Base-by-base conservation (phyloP, 2,329 filamentous ascomycete genomes). In the Bipolaris cookei region DNA sequence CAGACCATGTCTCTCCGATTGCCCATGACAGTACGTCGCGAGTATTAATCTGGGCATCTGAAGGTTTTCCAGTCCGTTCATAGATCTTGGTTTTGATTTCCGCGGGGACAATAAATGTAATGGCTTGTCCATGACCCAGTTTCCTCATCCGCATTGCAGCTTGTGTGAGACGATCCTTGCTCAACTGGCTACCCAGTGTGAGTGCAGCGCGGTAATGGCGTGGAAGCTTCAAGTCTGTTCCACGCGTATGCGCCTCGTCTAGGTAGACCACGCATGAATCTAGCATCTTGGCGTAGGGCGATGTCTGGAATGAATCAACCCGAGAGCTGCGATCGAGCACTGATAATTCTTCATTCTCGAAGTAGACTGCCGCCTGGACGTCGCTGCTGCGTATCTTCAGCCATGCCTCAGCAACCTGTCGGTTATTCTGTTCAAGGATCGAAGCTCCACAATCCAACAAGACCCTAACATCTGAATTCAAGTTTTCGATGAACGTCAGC, bases 371-470 rank as follows among this genome's bases (percentile, higher is more conserved):
- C 1, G 69, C 70, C 14, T 70, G 49, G 2, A 63, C 62, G 82
- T 59, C 46, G 28, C 43, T 20, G 8, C 10, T 18, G 13, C 58
- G 79, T 2, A 81, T 67, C 0, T 66, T 59, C 0, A 88, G 62
- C 85, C 86, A 88, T 2, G 72, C 70, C 7, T 74, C 66, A 0
- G 80, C 85, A 0, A 88, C 72, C 0, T 77, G 53, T 4, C 37
- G 7, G 38, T 75, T 75, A 23, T 76, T 79, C 0, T 88, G 72
- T 28, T 92, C 88, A 0, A 92, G 70, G 4, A 92, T 83, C 46
- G 88, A 85, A 0, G 90, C 89, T 0, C 90, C 89, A 0, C 90
- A 88, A 61, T 92, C 89, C 0, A 92, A 78, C 1, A 92, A 82
- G 0, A 92, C 88, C 0, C 82, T 80, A 0, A 84, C 77, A 0